Evolutionary conservation across 148 eudicot species (phyloP).

Genomic region (Dianthus caryophyllus): DNA sequence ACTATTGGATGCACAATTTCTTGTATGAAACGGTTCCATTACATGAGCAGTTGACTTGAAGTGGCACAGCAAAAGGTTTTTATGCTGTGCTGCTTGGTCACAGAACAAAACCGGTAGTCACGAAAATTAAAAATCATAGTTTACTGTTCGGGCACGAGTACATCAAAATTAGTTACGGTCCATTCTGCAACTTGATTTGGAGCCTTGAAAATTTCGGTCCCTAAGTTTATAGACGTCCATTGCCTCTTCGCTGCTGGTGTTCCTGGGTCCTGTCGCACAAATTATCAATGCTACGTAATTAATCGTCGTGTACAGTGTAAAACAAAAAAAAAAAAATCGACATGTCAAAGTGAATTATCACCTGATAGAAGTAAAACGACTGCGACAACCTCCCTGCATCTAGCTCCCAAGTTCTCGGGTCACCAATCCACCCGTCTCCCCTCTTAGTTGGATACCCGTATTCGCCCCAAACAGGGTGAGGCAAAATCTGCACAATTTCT

Average conservation of each 20-base stretch:
- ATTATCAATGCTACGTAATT: background rate
- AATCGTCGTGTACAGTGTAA: background rate
- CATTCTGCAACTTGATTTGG: constrained; percentile 53
- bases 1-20: too few relatives aligned
- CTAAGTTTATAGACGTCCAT: constrained; percentile 52
- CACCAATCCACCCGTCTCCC: constrained; percentile 63
- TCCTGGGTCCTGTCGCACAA: constrained; percentile 41
- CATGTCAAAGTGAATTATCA: background rate
- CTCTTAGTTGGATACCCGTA: constrained; percentile 49
- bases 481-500: constrained; percentile 57
- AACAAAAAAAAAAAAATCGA: background rate
- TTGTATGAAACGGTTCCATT: too few relatives aligned
- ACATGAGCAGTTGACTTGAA: too few relatives aligned
- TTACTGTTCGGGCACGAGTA: constrained; percentile 27
- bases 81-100: too few relatives aligned
- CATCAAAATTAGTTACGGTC: constrained; percentile 56
- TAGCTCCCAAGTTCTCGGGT: constrained; percentile 54
- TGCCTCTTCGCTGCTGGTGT: constrained; percentile 41
- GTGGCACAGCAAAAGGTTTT: too few relatives aligned
- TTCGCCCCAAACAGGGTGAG: constrained; percentile 60
- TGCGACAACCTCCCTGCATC: constrained; percentile 59
- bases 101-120: too few relatives aligned
- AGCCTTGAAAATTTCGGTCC: constrained; percentile 48
- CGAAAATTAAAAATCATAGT: too few relatives aligned
- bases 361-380: constrained; percentile 49